phyloP scores from a whole-genome alignment of 1,139 yeast species.

The Diutina pseudorugosa region DNA sequence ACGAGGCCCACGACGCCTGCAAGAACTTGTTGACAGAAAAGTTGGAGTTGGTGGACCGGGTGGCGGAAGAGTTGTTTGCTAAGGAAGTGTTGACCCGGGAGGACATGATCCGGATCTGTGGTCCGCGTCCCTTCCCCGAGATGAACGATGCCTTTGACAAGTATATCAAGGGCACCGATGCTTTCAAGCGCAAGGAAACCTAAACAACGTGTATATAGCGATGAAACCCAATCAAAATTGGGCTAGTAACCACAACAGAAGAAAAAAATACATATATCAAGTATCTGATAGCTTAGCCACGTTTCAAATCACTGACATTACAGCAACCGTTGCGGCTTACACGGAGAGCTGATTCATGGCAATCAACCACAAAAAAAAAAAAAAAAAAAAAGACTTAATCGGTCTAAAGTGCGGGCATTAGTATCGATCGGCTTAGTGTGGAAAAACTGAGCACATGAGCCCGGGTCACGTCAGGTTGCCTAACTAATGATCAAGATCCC shows the following conservation, averaged over 20 bases:
- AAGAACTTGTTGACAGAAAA: conserved; percentile 43
- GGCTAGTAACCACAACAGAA: no score
- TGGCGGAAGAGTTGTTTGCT: conserved; percentile 53
- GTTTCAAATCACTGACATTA: not conserved
- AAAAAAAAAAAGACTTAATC: no score
- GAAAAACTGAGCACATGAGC: not conserved
- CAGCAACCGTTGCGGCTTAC: not conserved
- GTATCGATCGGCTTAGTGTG: not conserved
- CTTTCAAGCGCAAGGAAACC: conserved; percentile 12
- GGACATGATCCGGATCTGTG: conserved; percentile 64
- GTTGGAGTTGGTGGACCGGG: conserved; percentile 48
- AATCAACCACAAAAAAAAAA: no score
- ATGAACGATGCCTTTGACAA: conserved; percentile 73
- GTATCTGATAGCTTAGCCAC: no score
- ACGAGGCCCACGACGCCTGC: conserved; percentile 41
- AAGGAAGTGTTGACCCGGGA: conserved; percentile 73
- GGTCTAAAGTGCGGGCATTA: not conserved
- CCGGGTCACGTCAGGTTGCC: not conserved
- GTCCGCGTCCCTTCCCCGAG: conserved; percentile 69
- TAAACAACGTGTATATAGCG: not conserved
- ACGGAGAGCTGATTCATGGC: no score
- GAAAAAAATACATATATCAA: no score
- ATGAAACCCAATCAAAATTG: not conserved
- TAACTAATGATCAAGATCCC: not conserved
- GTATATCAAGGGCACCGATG: conserved; percentile 41